Evolutionary conservation across 495 filamentous ascomycete genomes (phyloP).

Genomic region (Friedmanniomyces simplex): DNA sequence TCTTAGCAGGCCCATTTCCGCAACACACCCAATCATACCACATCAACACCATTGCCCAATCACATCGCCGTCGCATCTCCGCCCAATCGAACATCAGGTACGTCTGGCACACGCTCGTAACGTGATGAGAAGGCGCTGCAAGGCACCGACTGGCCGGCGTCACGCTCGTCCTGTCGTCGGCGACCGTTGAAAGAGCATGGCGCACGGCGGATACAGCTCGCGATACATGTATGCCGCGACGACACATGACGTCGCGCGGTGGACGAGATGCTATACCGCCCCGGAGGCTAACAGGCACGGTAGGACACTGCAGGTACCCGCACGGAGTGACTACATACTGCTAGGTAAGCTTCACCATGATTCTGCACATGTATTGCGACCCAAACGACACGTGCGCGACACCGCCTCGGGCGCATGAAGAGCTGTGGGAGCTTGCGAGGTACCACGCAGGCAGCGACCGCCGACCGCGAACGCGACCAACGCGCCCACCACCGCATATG

Average conservation of each 20-base stretch:
- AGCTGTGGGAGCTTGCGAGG: too few species aligned
- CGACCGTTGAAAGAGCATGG: neutral
- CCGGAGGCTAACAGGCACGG: neutral
- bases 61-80: neutral
- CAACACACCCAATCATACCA: too few species aligned
- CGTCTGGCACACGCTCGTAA: neutral
- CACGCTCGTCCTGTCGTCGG: neutral
- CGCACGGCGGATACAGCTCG: neutral
- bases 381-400: neutral
- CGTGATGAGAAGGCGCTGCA: neutral
- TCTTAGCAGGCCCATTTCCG: too few species aligned
- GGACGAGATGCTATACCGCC: neutral
- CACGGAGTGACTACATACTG: too few species aligned
- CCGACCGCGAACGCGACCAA: neutral
- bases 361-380: slow-evolving; percentile 2
- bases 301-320: neutral
- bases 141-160: neutral
- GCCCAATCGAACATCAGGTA: too few species aligned
- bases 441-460: neutral
- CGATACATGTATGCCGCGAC: neutral
- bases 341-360: neutral
- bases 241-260: neutral
- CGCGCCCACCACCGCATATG: neutral
- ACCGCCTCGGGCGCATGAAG: too few species aligned
- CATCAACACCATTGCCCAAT: neutral